These are phyloP conservation scores for Pseudocercospora eumusae DNA, from an alignment of 2,329 filamentous ascomycete species.

Conservation along the genomic window DNA sequence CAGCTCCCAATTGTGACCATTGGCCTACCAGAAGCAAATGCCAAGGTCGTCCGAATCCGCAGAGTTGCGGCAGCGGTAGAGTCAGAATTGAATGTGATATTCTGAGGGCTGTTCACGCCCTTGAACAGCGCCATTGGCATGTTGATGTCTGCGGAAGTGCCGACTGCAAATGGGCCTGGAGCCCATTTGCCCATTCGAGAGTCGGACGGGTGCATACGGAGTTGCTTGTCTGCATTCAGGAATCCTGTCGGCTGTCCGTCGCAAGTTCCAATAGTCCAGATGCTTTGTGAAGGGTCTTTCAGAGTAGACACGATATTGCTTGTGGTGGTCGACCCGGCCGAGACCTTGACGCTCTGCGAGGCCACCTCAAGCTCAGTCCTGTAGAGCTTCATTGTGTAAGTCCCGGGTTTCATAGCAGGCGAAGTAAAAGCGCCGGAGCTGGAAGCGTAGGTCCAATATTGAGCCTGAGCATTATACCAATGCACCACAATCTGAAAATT, in stretches of 20 bases:
- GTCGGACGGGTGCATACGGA: slow-evolving; percentile 67
- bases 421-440: slow-evolving; percentile 61
- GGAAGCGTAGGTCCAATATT: slow-evolving; percentile 65
- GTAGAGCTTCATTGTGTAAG: slow-evolving; percentile 68
- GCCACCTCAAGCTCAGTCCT: slow-evolving; percentile 60
- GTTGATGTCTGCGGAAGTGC: slow-evolving; percentile 4
- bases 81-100: slow-evolving; percentile 15
- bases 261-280: slow-evolving; percentile 67
- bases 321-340: slow-evolving; percentile 52
- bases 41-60: slow-evolving; percentile 21
- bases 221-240: slow-evolving; percentile 66
- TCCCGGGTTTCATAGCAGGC: slow-evolving; percentile 66
- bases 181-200: slow-evolving; percentile 19
- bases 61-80: slow-evolving; percentile 17
- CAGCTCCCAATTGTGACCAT: slow-evolving; percentile 15
- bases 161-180: slow-evolving; percentile 17
- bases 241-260: slow-evolving; percentile 63
- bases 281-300: slow-evolving; percentile 50
- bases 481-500: slow-evolving; percentile 61
- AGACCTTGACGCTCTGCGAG: slow-evolving; percentile 52
- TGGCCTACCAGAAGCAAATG: slow-evolving; percentile 20
- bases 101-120: slow-evolving; percentile 19
- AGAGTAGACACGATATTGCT: slow-evolving; percentile 55
- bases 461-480: slow-evolving; percentile 63
- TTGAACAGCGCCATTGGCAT: slow-evolving; percentile 26